These are phyloP conservation scores for Malus sylvestris DNA, from an alignment of 306 rosid genomes.

Conservation along the genomic window DNA sequence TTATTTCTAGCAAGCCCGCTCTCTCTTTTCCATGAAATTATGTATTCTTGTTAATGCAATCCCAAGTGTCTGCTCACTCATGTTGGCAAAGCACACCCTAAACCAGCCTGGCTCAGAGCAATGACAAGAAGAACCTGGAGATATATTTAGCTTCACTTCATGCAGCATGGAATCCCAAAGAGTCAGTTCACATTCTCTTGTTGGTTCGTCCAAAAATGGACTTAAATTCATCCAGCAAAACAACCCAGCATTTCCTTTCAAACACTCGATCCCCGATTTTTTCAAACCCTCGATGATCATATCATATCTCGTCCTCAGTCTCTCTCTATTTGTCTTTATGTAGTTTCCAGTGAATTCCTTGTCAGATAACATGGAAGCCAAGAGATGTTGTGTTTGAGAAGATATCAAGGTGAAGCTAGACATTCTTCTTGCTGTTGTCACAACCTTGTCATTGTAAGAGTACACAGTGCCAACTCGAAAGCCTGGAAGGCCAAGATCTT, in stretches of 20 bases:
- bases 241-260: slow-evolving; percentile 70
- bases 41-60: slow-evolving; percentile 48
- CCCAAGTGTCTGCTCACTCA: slow-evolving; percentile 47
- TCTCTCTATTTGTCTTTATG: slow-evolving; percentile 36
- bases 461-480: slow-evolving; percentile 75
- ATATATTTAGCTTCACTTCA: slow-evolving; percentile 59
- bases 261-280: slow-evolving; percentile 52
- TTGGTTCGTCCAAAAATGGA: slow-evolving; percentile 8
- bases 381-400: slow-evolving; percentile 71
- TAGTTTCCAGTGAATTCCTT: slow-evolving; percentile 43
- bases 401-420: slow-evolving; percentile 72
- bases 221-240: slow-evolving; percentile 77
- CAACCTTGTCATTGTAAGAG: slow-evolving; percentile 65
- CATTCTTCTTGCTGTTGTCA: slow-evolving; percentile 65
- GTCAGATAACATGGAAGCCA: slow-evolving; percentile 66
- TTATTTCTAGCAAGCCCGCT: neutral
- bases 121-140: slow-evolving; percentile 75
- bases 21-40: slow-evolving; percentile 27
- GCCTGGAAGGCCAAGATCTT: slow-evolving; percentile 72
- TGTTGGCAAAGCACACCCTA: slow-evolving; percentile 78
- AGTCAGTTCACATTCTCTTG: slow-evolving; percentile 32
- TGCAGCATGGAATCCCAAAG: slow-evolving; percentile 49
- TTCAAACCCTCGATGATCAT: slow-evolving; percentile 56
- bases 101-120: slow-evolving; percentile 82
- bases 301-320: slow-evolving; percentile 45